Percentiles rank a stretch among this genome's conserved stretches.
Evolutionary conservation across 352 stramenopile species (phyloP).

Genomic region (Globisporangium echinulatum): DNA sequence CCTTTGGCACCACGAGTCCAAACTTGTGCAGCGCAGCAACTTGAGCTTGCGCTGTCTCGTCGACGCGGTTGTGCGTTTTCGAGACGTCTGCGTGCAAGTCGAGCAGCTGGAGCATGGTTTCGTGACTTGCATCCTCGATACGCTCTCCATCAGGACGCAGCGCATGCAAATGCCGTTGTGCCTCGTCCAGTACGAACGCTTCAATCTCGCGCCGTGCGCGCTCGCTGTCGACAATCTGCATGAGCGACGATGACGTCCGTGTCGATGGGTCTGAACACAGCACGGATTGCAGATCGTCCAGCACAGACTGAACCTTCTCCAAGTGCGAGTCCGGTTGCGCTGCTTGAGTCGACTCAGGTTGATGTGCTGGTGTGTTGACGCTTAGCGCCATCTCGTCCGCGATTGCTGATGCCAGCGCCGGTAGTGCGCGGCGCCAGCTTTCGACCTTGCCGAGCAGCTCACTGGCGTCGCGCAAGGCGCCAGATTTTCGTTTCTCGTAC

Average conservation of each 20-base stretch:
- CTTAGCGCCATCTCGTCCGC: constrained; percentile 28
- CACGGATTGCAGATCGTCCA: constrained; percentile 32
- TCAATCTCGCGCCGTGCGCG: constrained; percentile 50
- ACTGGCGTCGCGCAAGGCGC: constrained; percentile 6
- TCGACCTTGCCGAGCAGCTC: constrained; percentile 30
- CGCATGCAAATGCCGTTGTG: constrained; percentile 25
- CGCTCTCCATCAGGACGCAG: background rate
- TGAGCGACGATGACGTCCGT: constrained; percentile 44
- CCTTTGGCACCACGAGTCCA: constrained; percentile 31
- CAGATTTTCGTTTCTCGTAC: constrained; percentile 14
- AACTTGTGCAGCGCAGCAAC: constrained; percentile 33
- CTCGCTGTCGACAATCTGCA: constrained; percentile 38
- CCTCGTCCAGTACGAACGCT: constrained; percentile 36
- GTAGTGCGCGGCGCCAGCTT: constrained; percentile 24
- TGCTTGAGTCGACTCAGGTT: constrained; percentile 11
- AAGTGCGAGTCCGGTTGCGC: constrained; percentile 17
- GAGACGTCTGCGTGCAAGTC: constrained; percentile 32
- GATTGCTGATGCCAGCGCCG: constrained; percentile 23
- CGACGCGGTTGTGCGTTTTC: constrained; percentile 47
- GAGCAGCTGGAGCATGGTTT: constrained; percentile 21
- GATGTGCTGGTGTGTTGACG: constrained; percentile 6
- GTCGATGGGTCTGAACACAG: constrained; percentile 34
- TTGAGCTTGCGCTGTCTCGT: constrained; percentile 26
- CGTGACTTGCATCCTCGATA: background rate
- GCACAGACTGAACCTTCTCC: constrained; percentile 21